A percentile compares a stretch with the other conserved stretches of the same genome.
These are phyloP conservation scores for Ceriops tagal DNA, from an alignment of 345 rosid species.

Conservation along the genomic window DNA sequence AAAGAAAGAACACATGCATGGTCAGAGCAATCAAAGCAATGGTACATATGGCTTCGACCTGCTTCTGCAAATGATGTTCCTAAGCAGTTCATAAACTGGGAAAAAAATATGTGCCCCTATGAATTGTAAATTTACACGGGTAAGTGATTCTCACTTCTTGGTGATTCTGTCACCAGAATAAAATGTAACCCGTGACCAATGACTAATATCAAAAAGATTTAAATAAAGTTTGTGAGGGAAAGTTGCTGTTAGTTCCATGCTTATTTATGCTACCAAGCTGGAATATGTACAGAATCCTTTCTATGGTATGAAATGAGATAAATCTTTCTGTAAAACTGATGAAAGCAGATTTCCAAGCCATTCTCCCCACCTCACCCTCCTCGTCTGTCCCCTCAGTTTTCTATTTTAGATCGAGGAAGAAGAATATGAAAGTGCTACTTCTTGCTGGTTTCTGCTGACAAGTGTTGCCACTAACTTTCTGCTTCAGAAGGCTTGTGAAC, in stretches of 20 bases:
- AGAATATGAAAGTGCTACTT: background rate
- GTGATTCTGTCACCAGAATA: background rate
- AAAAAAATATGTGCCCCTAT: background rate
- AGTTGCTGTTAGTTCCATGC: background rate
- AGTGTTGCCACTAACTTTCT: conserved; percentile 1
- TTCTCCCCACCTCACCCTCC: too few relatives aligned
- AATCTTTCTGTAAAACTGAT: background rate
- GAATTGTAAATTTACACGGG: background rate
- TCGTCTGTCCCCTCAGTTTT: background rate
- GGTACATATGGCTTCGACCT: conserved; percentile 6
- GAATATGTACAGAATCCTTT: background rate
- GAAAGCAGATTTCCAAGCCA: background rate
- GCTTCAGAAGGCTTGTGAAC: background rate
- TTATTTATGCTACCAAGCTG: background rate
- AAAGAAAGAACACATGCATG: background rate
- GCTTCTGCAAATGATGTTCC: conserved; percentile 5
- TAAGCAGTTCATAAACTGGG: background rate
- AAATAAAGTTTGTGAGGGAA: background rate
- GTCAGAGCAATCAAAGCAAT: background rate
- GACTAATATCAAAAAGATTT: background rate
- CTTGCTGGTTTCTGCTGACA: background rate
- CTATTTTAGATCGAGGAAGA: background rate
- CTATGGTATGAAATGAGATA: background rate
- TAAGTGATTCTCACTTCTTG: background rate
- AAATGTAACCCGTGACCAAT: background rate